Conservation (phyloP, 495 filamentous ascomycete genomes). For the Neurospora sp. region DNA sequence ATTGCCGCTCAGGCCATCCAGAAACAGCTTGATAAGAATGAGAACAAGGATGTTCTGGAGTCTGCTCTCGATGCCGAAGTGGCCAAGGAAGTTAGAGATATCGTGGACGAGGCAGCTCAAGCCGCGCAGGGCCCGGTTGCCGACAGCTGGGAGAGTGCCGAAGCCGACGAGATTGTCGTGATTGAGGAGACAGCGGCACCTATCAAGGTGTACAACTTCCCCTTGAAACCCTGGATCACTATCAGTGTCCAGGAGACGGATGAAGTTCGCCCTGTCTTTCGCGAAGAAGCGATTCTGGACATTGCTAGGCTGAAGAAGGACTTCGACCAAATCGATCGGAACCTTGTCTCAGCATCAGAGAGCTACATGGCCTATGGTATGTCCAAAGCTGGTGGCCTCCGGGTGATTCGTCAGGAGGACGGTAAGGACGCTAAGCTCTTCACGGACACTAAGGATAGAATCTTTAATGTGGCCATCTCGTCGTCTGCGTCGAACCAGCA, state of each 20-base stretch:
- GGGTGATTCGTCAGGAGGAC: conserved; percentile 88
- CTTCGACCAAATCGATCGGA: conserved; percentile 94
- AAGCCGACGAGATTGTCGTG: conserved; percentile 58
- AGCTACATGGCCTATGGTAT: conserved; percentile 89
- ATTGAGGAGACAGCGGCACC: conserved; percentile 55
- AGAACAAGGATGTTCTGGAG: conserved; percentile 41
- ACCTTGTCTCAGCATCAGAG: conserved; percentile 79
- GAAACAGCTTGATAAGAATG: conserved; percentile 48
- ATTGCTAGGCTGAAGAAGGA: conserved; percentile 93
- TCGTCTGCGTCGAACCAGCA: conserved; percentile 40
- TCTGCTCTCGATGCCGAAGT: conserved; percentile 39
- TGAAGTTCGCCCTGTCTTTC: conserved; percentile 43
- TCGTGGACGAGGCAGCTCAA: conserved; percentile 46
- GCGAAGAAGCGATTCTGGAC: conserved; percentile 66
- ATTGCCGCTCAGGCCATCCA: conserved; percentile 41
- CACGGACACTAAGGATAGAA: conserved; percentile 73
- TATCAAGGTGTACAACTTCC: conserved; percentile 85
- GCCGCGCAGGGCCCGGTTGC: conserved; percentile 36
- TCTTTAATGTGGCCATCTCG: conserved; percentile 87
- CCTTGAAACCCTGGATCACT: conserved; percentile 87
- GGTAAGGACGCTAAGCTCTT: conserved; percentile 84
- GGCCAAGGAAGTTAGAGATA: conserved; percentile 48
- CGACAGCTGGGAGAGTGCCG: conserved; percentile 74
- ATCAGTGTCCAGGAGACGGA: conserved; percentile 48
- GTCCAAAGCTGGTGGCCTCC: conserved; percentile 79